A percentile compares a stretch with the other conserved stretches of the same genome.
Conservation (phyloP, 257 asterid species). For the Lithospermum erythrorhizon region DNA sequence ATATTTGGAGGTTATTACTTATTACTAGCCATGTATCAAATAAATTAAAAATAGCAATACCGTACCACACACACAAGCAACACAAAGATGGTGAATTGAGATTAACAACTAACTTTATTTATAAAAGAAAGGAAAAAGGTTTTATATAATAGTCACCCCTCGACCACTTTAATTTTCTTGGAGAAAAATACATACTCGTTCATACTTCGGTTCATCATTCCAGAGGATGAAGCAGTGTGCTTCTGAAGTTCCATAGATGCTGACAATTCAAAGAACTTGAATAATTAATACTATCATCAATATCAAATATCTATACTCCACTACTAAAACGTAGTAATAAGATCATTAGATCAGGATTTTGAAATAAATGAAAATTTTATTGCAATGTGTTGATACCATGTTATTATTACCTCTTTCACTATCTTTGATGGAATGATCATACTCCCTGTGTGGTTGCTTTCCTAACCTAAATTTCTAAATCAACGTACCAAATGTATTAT, state of each 20-base stretch:
- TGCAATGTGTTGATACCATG: no score
- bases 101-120: no score
- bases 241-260: constrained; percentile 77
- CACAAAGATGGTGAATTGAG: no score
- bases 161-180: neutral
- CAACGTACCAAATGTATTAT: neutral
- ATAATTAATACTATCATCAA: neutral
- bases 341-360: no score
- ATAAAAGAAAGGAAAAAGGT: neutral
- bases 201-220: constrained; percentile 84
- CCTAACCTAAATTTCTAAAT: constrained; percentile 90
- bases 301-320: no score
- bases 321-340: no score
- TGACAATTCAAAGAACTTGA: constrained; percentile 4
- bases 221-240: constrained; percentile 58
- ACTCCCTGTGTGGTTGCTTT: constrained; percentile 97
- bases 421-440: constrained; percentile 88
- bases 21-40: constrained; percentile 7
- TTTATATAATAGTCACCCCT: neutral
- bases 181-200: constrained; percentile 51
- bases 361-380: no score
- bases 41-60: no score
- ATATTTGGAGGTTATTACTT: constrained; percentile 28
- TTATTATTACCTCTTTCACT: constrained; percentile 35
- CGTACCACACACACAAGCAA: no score